phyloP scores from a whole-genome alignment of 2,329 filamentous ascomycete species.

The Colletotrichum sp. region DNA sequence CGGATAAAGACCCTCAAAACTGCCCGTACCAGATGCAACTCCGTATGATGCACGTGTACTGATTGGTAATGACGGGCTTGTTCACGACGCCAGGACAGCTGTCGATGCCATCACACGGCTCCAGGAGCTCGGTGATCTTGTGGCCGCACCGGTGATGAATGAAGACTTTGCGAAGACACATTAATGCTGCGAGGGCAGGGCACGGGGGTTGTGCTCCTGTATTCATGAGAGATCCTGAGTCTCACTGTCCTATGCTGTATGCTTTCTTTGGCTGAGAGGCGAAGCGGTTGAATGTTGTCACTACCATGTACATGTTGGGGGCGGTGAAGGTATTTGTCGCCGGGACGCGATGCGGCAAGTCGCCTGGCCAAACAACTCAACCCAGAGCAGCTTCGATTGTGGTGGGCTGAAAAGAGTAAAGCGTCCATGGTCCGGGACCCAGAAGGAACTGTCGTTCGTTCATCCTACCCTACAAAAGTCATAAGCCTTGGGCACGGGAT shows the following conservation, averaged over 20 bases:
- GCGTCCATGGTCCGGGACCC: not conserved
- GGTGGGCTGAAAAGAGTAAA: not conserved
- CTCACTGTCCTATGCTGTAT: not conserved
- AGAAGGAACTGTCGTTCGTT: not conserved
- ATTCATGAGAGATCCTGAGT: not conserved
- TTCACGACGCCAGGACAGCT: constrained; percentile 25
- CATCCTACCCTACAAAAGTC: not conserved
- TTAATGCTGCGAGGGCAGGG: not conserved
- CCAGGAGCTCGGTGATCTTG: constrained; percentile 31
- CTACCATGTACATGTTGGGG: not conserved
- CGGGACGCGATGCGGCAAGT: not conserved
- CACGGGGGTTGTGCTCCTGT: not conserved
- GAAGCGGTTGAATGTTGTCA: not conserved
- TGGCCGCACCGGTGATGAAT: constrained; percentile 36
- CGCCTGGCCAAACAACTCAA: not conserved
- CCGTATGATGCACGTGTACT: constrained; percentile 33
- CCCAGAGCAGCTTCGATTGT: no score
- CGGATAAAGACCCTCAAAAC: constrained; percentile 22
- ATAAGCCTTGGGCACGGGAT: not conserved
- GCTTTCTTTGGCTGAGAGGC: not conserved
- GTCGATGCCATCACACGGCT: constrained; percentile 30
- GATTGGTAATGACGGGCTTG: constrained; percentile 29
- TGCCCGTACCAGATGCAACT: constrained; percentile 30
- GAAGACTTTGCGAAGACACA: constrained; percentile 33
- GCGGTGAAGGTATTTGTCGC: not conserved